Evolutionary conservation across 2,329 filamentous ascomycete species (phyloP).

Genomic region (Pseudopithomyces chartarum): DNA sequence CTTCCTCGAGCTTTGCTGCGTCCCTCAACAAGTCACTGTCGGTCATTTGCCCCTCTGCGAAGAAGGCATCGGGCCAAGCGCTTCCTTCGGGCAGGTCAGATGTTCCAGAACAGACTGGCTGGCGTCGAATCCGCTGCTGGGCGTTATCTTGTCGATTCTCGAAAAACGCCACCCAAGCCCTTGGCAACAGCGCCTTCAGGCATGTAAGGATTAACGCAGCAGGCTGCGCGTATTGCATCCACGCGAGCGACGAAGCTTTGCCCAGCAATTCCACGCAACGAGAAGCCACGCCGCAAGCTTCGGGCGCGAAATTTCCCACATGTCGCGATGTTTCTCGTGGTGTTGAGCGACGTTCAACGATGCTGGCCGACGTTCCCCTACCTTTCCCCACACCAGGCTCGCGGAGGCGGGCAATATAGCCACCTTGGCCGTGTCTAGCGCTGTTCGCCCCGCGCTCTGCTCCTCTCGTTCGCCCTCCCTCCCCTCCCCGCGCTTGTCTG

Average conservation of each 20-base stretch:
- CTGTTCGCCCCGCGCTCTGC: slow-evolving; percentile 7
- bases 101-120: slow-evolving; percentile 40
- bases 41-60: slow-evolving; percentile 12
- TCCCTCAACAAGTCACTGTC: not conserved
- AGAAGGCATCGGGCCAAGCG: slow-evolving; percentile 36
- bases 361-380: not conserved
- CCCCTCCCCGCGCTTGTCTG: not conserved
- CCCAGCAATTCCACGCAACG: slow-evolving; percentile 9
- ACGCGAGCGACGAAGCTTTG: slow-evolving; percentile 33
- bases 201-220: slow-evolving; percentile 24
- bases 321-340: slow-evolving; percentile 17
- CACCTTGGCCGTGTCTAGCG: slow-evolving; percentile 18
- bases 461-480: slow-evolving; percentile 12
- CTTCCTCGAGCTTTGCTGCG: not conserved
- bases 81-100: slow-evolving; percentile 35
- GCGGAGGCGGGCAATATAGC: slow-evolving; percentile 19
- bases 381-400: slow-evolving; percentile 14
- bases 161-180: slow-evolving; percentile 44
- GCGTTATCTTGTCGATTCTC: slow-evolving; percentile 24
- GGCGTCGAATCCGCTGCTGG: slow-evolving; percentile 30
- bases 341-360: slow-evolving; percentile 15
- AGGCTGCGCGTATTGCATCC: slow-evolving; percentile 8
- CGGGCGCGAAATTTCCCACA: not conserved
- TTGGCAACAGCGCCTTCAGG: slow-evolving; percentile 35
- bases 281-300: slow-evolving; percentile 1